A percentile compares a stretch with the other conserved stretches of the same genome.
These are phyloP conservation scores for Nepenthes alata DNA, from an alignment of 179 eudicot genomes.

Conservation along the genomic window DNA sequence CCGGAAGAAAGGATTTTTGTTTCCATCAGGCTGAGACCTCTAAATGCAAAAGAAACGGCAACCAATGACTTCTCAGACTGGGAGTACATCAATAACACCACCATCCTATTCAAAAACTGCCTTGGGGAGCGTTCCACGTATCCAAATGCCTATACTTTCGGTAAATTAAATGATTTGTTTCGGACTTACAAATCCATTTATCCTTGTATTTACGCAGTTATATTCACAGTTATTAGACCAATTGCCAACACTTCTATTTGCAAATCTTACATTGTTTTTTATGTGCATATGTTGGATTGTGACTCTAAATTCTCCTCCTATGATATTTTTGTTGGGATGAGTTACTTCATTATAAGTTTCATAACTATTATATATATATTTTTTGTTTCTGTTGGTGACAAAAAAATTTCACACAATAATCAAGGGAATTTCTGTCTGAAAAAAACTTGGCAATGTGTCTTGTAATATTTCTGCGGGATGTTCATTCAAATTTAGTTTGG, in stretches of 20 bases:
- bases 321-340: no score
- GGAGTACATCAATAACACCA: conserved; percentile 59
- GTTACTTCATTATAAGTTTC: no score
- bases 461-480: no score
- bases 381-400: no score
- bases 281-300: no score
- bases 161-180: conserved; percentile 22
- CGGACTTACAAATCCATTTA: not conserved
- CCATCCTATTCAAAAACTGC: conserved; percentile 50
- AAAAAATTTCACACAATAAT: no score
- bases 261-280: no score
- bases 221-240: not conserved
- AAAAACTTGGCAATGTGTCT: no score
- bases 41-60: conserved; percentile 45
- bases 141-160: conserved; percentile 64
- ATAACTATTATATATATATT: no score
- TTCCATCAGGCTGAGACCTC: conserved; percentile 71
- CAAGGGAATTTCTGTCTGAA: no score
- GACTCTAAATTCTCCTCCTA: no score
- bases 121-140: conserved; percentile 42
- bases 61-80: conserved; percentile 58
- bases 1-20: conserved; percentile 45
- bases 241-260: not conserved
- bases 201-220: not conserved
- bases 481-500: no score